These are phyloP conservation scores for Leccinum subrobustum DNA, from an alignment of 1,284 basidiomycete genomes.

Conservation along the genomic window DNA sequence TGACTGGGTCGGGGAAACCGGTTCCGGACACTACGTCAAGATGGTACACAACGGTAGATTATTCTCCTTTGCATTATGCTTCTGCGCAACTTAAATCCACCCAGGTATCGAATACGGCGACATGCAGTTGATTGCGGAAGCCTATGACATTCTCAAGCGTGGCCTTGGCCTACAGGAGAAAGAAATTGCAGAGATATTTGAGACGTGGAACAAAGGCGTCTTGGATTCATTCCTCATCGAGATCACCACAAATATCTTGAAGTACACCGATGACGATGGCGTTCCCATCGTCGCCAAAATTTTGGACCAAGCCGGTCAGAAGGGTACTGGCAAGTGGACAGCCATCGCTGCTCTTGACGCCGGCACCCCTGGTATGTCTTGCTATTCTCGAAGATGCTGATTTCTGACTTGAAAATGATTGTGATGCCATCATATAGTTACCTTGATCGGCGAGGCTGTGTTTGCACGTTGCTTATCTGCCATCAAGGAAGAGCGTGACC, in stretches of 20 bases:
- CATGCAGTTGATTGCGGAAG: conserved; percentile 99
- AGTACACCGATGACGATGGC: conserved; percentile 96
- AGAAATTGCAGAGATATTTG: conserved; percentile 90
- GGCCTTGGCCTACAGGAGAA: conserved; percentile 83
- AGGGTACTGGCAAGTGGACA: conserved; percentile 99
- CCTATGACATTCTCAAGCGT: conserved; percentile 97
- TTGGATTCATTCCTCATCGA: conserved; percentile 99
- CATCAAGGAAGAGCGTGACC: conserved; percentile 95
- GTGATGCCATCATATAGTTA: conserved; percentile 55
- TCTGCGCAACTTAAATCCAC: conserved; percentile 10
- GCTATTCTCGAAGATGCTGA: conserved; percentile 8
- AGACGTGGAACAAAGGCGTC: conserved; percentile 97
- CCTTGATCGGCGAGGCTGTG: conserved; percentile 98
- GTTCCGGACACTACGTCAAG: conserved; percentile 95
- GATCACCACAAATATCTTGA: conserved; percentile 94
- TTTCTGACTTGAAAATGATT: conserved; percentile 8
- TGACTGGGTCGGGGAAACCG: conserved; percentile 98
- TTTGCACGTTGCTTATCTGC: conserved; percentile 98
- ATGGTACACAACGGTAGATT: conserved; percentile 96
- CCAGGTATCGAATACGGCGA: conserved; percentile 98
- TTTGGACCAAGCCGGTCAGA: conserved; percentile 95
- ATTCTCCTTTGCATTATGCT: conserved; percentile 10
- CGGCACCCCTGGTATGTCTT: conserved; percentile 74
- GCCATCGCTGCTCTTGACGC: conserved; percentile 97
- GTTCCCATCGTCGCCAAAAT: conserved; percentile 91